These are phyloP conservation scores for Candida anutae DNA, from an alignment of 1,139 yeast genomes.

Conservation along the genomic window DNA sequence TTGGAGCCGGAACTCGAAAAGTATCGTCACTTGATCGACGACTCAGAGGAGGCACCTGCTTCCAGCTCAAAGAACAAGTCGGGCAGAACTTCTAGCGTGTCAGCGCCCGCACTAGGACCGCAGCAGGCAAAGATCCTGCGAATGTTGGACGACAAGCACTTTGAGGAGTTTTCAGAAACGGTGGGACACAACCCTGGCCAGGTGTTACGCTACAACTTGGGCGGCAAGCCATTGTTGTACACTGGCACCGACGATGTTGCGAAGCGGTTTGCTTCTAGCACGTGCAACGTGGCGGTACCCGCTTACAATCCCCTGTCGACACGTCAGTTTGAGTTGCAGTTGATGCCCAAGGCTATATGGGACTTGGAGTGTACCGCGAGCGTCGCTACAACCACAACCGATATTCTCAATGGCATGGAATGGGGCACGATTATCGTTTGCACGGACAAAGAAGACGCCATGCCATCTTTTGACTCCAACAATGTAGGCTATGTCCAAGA, in stretches of 20 bases:
- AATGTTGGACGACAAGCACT: conserved; percentile 65
- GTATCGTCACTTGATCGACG: conserved; percentile 42
- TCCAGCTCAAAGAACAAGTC: conserved; percentile 5
- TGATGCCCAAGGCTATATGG: conserved; percentile 89
- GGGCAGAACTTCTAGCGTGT: conserved; percentile 14
- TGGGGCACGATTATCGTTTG: conserved; percentile 94
- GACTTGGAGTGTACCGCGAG: conserved; percentile 52
- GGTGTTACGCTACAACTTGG: conserved; percentile 72
- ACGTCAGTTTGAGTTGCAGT: conserved; percentile 74
- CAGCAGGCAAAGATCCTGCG: conserved; percentile 37
- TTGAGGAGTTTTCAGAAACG: conserved; percentile 67
- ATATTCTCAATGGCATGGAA: conserved; percentile 72
- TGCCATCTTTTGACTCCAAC: conserved; percentile 51
- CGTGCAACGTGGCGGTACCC: conserved; percentile 39
- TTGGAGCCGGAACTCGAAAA: conserved; percentile 37
- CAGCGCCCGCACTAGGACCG: conserved; percentile 19
- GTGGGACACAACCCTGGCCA: conserved; percentile 81
- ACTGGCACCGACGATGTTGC: conserved; percentile 53
- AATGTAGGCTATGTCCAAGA: conserved; percentile 83
- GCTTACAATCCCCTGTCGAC: conserved; percentile 53
- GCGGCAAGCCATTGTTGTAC: conserved; percentile 69
- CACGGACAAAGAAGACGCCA: conserved; percentile 67
- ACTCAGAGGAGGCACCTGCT: conserved; percentile 5
- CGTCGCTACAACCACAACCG: conserved; percentile 23
- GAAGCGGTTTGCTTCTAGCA: conserved; percentile 26